phyloP scores from a whole-genome alignment of 2,329 filamentous ascomycete genomes.

The Blastomyces percursus region DNA sequence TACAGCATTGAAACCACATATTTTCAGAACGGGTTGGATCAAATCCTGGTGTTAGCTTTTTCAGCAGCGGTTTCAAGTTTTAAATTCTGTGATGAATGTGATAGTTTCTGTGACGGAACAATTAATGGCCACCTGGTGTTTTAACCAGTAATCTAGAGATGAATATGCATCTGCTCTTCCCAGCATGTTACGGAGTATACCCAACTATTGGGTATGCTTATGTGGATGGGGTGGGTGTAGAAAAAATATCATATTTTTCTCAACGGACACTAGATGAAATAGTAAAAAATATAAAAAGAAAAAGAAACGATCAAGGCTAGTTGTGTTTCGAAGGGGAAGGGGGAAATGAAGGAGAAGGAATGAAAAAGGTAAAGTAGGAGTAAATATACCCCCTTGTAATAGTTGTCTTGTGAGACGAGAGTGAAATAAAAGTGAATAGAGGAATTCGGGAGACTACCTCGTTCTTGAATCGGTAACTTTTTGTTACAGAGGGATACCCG shows the following conservation, averaged over 20 bases:
- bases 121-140: background rate
- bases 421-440: constrained; percentile 12
- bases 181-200: background rate
- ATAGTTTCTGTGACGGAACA: background rate
- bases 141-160: background rate
- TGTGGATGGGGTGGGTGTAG: background rate
- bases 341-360: background rate
- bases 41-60: background rate
- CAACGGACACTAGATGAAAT: background rate
- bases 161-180: background rate
- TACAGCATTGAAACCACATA: constrained; percentile 3
- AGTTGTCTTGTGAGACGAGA: constrained; percentile 1
- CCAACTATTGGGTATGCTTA: background rate
- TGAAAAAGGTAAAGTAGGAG: background rate
- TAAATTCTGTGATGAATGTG: background rate
- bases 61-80: background rate
- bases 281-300: no score
- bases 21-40: background rate
- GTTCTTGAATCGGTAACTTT: background rate
- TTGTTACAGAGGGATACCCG: background rate
- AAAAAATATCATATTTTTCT: background rate
- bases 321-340: background rate
- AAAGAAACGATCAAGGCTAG: background rate
- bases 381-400: no score
- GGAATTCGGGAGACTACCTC: background rate